Base-by-base conservation (phyloP, 768 basidiomycete species). In the Hebeloma cylindrosporum region DNA sequence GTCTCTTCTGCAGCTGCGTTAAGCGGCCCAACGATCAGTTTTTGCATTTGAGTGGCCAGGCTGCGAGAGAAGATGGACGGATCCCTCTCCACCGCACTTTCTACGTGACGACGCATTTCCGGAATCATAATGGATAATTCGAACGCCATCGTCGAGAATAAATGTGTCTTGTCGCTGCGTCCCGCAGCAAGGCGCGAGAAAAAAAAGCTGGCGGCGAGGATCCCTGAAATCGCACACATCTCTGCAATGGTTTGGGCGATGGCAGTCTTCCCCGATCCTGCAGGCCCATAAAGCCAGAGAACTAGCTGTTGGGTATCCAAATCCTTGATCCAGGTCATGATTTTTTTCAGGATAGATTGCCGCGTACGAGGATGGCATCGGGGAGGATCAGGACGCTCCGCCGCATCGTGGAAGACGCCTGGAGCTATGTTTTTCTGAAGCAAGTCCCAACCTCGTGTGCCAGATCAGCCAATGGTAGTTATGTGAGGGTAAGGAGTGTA, bases 211-310 rank as follows among this genome's bases (percentile, higher is more conserved):
- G 32, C 47, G 5, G 21, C 47, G 11, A 46, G 28, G 11, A 16
- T 6, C 8, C 31, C 30, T 9, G 11, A 7, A 13, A 35, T 11
- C 4, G 27, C 20, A 18, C 35, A 42, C 14, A 47, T 32, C 9
- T 51, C 48, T 14, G 51, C 50, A n/a, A 53, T 45, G 5, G 29
- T 50, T 30, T 48, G 51, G 3, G 47, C 41, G 17, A 61, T 49
- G 4, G 53, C 47, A 5, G 55, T 49, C 33, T 55, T 55, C 11
- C 59, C 54, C 9, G 43, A 39, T 6, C 56, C 54, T 17, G 52
- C 52, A 3, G 51, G 36, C 1, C 57, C 59, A 22, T 46, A 43
- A 4, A 60, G 36, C 59, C 59, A 57, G 21, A 55, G 41, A 10
- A 60, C 14, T 13, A 17, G 32, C 7, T 18, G 20, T n/a, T 16